Conservation (phyloP, 1,284 basidiomycete genomes). For the Malassezia sympodialis region DNA sequence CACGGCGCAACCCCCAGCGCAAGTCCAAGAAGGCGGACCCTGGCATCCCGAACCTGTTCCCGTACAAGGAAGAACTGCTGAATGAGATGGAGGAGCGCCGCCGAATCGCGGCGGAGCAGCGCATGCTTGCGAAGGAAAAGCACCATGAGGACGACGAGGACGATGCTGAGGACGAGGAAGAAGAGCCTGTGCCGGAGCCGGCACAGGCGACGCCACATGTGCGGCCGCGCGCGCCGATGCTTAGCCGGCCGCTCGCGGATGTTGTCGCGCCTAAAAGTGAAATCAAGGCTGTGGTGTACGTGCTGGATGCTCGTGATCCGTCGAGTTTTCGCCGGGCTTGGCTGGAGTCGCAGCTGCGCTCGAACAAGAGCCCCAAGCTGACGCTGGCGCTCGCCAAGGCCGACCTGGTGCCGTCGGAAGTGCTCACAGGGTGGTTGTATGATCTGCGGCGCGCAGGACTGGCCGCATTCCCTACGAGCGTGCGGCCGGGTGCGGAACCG, state of each 20-base stretch:
- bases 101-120: slow-evolving; percentile 25
- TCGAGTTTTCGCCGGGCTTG: slow-evolving; percentile 30
- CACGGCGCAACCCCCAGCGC: slow-evolving; percentile 79
- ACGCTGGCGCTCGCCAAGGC: slow-evolving; percentile 28
- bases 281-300: slow-evolving; percentile 27
- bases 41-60: slow-evolving; percentile 93
- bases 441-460: slow-evolving; percentile 16
- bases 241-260: slow-evolving; percentile 18
- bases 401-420: slow-evolving; percentile 38
- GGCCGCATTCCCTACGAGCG: slow-evolving; percentile 29
- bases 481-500: slow-evolving; percentile 16
- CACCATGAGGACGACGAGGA: slow-evolving; percentile 20
- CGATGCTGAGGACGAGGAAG: slow-evolving; percentile 19
- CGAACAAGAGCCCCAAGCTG: slow-evolving; percentile 17
- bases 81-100: slow-evolving; percentile 57
- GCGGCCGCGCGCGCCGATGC: slow-evolving; percentile 18
- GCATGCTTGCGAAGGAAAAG: slow-evolving; percentile 14
- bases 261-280: slow-evolving; percentile 18
- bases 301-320: slow-evolving; percentile 38
- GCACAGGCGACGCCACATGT: slow-evolving; percentile 1
- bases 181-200: slow-evolving; percentile 2
- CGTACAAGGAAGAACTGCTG: slow-evolving; percentile 91
- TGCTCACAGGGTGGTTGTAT: slow-evolving; percentile 29
- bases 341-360: slow-evolving; percentile 24
- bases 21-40: slow-evolving; percentile 64